Evolutionary conservation across 176 grass and related monocot genomes (phyloP).

Genomic region (Carex myosuroides): DNA sequence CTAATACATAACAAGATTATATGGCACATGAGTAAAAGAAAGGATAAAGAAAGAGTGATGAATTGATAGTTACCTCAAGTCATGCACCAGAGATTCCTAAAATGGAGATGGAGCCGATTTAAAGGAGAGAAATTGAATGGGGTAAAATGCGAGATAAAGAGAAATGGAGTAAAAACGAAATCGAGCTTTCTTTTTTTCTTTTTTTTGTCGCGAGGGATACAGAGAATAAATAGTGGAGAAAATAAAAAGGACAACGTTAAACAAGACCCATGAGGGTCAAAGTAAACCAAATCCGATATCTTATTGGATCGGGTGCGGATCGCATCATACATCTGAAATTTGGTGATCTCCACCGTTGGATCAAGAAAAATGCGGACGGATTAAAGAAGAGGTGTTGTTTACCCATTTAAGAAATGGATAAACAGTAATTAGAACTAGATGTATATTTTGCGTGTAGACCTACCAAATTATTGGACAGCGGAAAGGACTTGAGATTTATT

Average conservation of each 20-base stretch:
- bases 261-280: slow-evolving; percentile 14
- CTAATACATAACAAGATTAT: background rate
- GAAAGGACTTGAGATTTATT: background rate
- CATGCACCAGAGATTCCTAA: slow-evolving; percentile 4
- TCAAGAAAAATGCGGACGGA: background rate
- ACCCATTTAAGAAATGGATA: background rate
- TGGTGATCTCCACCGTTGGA: background rate
- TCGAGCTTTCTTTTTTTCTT: slow-evolving; percentile 8
- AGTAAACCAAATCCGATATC: background rate
- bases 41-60: background rate
- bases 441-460: background rate
- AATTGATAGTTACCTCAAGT: slow-evolving; percentile 16
- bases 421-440: background rate
- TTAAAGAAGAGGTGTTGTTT: background rate
- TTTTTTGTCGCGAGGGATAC: background rate
- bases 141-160: background rate
- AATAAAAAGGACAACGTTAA: background rate
- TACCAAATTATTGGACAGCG: background rate
- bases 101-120: background rate
- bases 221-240: background rate
- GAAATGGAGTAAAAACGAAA: slow-evolving; percentile 13
- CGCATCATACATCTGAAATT: background rate
- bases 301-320: slow-evolving; percentile 4
- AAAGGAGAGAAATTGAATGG: slow-evolving; percentile 7
- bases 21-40: slow-evolving; percentile 7